Conservation (phyloP, 805 yeast species). For the Nakazawaea wickerhamii region DNA sequence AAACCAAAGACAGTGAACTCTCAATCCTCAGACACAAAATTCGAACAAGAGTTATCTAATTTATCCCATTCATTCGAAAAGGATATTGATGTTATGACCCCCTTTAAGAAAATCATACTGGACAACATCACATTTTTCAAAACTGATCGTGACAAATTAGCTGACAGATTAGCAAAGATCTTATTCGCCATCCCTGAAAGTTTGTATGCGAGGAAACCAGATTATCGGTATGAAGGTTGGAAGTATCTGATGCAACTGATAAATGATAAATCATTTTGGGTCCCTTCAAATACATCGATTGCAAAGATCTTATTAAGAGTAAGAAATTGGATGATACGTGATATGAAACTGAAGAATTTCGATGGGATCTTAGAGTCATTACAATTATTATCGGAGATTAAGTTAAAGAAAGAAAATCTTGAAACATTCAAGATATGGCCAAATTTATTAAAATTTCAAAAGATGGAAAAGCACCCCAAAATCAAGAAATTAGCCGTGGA, state of each 20-base stretch:
- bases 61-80: slow-evolving; percentile 1
- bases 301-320: slow-evolving; percentile 13
- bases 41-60: not conserved
- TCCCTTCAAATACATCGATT: not conserved
- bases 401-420: not conserved
- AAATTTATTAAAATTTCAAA: slow-evolving; percentile 1
- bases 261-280: slow-evolving; percentile 12
- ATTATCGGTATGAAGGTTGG: slow-evolving; percentile 15
- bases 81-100: not conserved
- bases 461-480: slow-evolving; percentile 2
- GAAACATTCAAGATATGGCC: slow-evolving; percentile 8
- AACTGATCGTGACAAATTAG: slow-evolving; percentile 4
- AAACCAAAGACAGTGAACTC: not conserved
- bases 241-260: not conserved
- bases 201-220: slow-evolving; percentile 11
- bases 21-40: slow-evolving; percentile 1
- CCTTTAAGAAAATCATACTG: not conserved
- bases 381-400: not conserved
- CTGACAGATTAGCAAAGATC: slow-evolving; percentile 5
- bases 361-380: slow-evolving; percentile 7
- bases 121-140: not conserved
- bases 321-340: slow-evolving; percentile 15
- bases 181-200: slow-evolving; percentile 12
- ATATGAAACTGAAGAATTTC: slow-evolving; percentile 10
- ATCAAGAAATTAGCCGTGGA: slow-evolving; percentile 7